Conservation (phyloP, 1,139 yeast species). For the Nakaseomyces sp. region DNA sequence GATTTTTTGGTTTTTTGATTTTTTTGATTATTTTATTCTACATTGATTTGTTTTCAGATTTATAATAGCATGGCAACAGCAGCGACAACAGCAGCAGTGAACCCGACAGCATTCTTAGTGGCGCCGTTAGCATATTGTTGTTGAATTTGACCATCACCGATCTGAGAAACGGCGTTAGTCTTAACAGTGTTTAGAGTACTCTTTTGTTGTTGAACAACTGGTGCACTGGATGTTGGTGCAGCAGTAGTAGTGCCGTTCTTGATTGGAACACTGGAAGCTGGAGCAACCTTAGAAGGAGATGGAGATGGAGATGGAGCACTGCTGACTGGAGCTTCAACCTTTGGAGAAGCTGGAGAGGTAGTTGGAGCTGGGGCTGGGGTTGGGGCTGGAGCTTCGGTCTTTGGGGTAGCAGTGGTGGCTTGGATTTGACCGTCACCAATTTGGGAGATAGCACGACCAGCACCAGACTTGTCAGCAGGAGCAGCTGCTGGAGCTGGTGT, state of each 20-base stretch:
- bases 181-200: constrained; percentile 21
- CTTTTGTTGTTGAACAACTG: constrained; percentile 2
- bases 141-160: constrained; percentile 39
- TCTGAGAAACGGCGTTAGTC: constrained; percentile 38
- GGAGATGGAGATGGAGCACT: background rate
- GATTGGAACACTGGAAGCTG: background rate
- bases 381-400: constrained; percentile 1
- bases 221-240: background rate
- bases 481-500: background rate
- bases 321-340: constrained; percentile 1
- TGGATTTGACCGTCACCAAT: constrained; percentile 8
- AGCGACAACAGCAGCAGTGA: constrained; percentile 2
- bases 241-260: background rate
- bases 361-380: background rate
- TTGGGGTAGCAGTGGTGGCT: constrained; percentile 4
- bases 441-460: constrained; percentile 2
- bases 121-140: constrained; percentile 22
- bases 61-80: constrained; percentile 5
- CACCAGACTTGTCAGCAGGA: background rate
- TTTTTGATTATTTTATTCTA: no score
- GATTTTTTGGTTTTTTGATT: no score
- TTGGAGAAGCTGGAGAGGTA: background rate
- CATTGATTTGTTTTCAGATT: background rate
- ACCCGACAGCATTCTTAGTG: constrained; percentile 30
- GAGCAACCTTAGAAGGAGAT: constrained; percentile 3